These are phyloP conservation scores for Setomelanomma holmii DNA, from an alignment of 2,329 filamentous ascomycete genomes.

Conservation along the genomic window DNA sequence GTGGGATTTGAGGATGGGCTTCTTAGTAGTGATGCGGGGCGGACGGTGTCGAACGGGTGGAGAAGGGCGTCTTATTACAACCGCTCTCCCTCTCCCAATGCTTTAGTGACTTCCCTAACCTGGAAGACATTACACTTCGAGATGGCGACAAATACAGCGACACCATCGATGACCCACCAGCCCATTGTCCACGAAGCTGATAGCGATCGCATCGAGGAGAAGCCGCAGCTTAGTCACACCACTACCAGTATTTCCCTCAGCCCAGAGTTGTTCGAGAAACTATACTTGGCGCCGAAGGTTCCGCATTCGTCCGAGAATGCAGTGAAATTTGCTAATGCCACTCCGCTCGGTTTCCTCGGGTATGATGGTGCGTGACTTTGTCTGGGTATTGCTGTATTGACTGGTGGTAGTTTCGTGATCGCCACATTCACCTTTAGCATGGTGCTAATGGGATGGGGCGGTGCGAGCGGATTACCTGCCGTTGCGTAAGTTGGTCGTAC, in stretches of 20 bases:
- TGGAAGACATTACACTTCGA: background rate
- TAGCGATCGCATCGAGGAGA: constrained; percentile 27
- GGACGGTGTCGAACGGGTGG: background rate
- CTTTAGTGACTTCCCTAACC: too few species aligned
- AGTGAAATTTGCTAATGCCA: constrained; percentile 32
- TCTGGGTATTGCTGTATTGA: background rate
- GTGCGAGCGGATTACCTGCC: constrained; percentile 44
- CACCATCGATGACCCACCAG: background rate
- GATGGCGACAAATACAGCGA: constrained; percentile 4
- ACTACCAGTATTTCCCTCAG: constrained; percentile 36
- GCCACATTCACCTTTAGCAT: constrained; percentile 51
- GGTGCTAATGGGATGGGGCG: constrained; percentile 51
- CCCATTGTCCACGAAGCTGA: constrained; percentile 9
- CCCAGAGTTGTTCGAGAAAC: constrained; percentile 39
- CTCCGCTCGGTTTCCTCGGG: constrained; percentile 39
- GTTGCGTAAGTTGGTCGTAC: constrained; percentile 34
- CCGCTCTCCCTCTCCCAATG: too few species aligned
- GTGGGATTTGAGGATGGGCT: background rate
- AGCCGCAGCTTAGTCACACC: constrained; percentile 25
- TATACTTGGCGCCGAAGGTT: constrained; percentile 35
- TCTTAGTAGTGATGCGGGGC: background rate
- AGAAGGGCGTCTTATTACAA: background rate
- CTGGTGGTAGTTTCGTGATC: constrained; percentile 43
- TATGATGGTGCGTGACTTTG: constrained; percentile 5
- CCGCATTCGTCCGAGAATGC: constrained; percentile 28